A percentile compares a stretch with the other conserved stretches of the same genome.
Conservation (phyloP, 2,329 filamentous ascomycete genomes). For the Fusarium sp. region DNA sequence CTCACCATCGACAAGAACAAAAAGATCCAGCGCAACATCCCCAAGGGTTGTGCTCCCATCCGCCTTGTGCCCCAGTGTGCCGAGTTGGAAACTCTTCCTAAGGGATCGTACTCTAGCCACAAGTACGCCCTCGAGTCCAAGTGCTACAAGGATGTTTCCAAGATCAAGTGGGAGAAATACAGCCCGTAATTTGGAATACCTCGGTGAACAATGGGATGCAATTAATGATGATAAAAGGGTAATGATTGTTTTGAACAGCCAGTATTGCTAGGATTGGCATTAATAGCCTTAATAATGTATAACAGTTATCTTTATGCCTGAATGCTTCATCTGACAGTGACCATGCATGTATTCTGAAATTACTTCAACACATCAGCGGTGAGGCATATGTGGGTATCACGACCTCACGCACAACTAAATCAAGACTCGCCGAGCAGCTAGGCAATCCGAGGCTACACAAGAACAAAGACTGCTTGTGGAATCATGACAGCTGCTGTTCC, state of each 20-base stretch:
- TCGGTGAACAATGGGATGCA: slow-evolving; percentile 2
- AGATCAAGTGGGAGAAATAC: slow-evolving; percentile 42
- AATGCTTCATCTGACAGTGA: not conserved
- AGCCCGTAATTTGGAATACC: slow-evolving; percentile 10
- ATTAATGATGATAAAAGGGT: slow-evolving; percentile 29
- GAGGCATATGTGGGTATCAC: slow-evolving; percentile 11
- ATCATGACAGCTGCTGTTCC: not conserved
- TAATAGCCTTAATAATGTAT: slow-evolving; percentile 27
- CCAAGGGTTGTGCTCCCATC: slow-evolving; percentile 53
- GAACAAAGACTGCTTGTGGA: slow-evolving; percentile 4
- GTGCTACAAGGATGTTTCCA: slow-evolving; percentile 54
- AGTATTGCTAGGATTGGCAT: slow-evolving; percentile 19
- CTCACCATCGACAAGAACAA: slow-evolving; percentile 35
- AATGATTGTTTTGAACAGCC: slow-evolving; percentile 26
- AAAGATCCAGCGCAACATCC: slow-evolving; percentile 38
- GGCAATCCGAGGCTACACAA: not conserved
- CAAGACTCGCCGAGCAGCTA: slow-evolving; percentile 8
- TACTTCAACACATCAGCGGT: not conserved
- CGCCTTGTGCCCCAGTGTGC: slow-evolving; percentile 56
- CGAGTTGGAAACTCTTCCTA: slow-evolving; percentile 48
- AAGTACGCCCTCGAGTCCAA: slow-evolving; percentile 48
- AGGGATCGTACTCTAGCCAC: slow-evolving; percentile 51
- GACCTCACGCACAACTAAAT: not conserved
- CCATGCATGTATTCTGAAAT: not conserved
- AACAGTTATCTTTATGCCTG: slow-evolving; percentile 8